A percentile compares a stretch with the other conserved stretches of the same genome.
phyloP scores from a whole-genome alignment of 306 rosid genomes.

The Dalbergia oliveri region DNA sequence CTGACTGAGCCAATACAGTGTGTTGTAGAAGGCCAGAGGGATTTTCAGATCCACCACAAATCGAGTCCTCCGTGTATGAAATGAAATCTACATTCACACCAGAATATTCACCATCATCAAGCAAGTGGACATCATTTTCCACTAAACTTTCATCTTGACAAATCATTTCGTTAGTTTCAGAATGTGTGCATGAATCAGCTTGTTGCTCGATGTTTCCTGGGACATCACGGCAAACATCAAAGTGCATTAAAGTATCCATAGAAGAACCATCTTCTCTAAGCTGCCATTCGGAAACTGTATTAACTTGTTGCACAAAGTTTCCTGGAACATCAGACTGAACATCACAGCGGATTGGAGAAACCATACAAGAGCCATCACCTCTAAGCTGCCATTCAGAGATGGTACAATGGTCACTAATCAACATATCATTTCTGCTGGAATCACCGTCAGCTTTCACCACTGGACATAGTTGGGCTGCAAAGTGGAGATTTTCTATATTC shows the following conservation, averaged over 20 bases:
- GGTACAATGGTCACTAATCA: conserved; percentile 4
- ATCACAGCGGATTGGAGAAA: conserved; percentile 41
- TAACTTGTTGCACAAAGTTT: conserved; percentile 44
- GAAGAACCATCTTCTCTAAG: conserved; percentile 38
- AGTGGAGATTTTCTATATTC: conserved; percentile 18
- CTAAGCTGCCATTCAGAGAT: conserved; percentile 39
- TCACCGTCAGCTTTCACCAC: conserved; percentile 26
- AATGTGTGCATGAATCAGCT: conserved; percentile 1
- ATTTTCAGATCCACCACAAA: conserved; percentile 26
- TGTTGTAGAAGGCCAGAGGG: conserved; percentile 30
- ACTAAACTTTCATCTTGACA: conserved; percentile 39
- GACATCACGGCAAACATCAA: conserved; percentile 36
- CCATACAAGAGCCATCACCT: conserved; percentile 39
- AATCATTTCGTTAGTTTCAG: conserved; percentile 36
- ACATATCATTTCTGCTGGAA: conserved; percentile 39
- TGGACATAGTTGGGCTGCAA: conserved; percentile 36
- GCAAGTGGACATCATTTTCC: conserved; percentile 27
- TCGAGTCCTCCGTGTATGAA: conserved; percentile 11
- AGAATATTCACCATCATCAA: conserved; percentile 35
- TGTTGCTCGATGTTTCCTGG: conserved; percentile 43
- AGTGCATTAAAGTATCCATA: conserved; percentile 39
- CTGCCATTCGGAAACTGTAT: conserved; percentile 29
- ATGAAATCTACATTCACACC: conserved; percentile 35
- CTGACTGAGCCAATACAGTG: conserved; percentile 18
- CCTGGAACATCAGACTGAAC: conserved; percentile 28